Base-by-base conservation (phyloP, 495 filamentous ascomycete genomes). In the Gamarada debralockiae region DNA sequence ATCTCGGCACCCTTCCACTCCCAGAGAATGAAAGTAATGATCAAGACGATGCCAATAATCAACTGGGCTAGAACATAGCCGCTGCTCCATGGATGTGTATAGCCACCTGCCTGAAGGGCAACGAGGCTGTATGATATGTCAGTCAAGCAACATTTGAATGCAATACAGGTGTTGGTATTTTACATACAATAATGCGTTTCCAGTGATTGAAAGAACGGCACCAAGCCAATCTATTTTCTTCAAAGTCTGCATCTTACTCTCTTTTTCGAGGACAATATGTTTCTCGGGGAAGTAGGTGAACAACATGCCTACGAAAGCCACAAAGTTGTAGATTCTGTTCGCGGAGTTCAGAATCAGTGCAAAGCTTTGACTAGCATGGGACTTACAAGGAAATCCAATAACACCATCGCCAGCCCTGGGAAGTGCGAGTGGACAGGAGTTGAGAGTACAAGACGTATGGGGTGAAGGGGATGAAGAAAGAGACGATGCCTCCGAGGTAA, bases 1-100 rank as follows among this genome's bases (percentile, higher is more conserved):
- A 61, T 34, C 18, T 56, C 52, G 0, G 63, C 60, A 21, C 55
- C 49, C 17, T 58, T 57, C 9, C 27, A 42, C 37, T 69, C 67
- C 65, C 64, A 69, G 17, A 67, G 31, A 24, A 63, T 37, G 42
- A 67, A 67, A 3, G 54, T 50, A 25, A 63, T 56, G 22, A 67
- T 49, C 10, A 66, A 34, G 15, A 59, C 31, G 37, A 59, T 25
- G 13, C 67, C 67, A 15, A 68, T 48, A 14, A 67, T 47, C 9
- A 70, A 40, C 5, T 59, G 57, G 3, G 48, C 58, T 5, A 65
- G 54, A 17, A 67, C 66, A 31, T 67, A 59, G 0, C 53, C 61
- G 17, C 47, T 52, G 22, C 22, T 53, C 66, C 66, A 69, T 31
- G 52, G 21, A 31, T 43, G 34, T 3, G 48, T 41, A 21, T 42